phyloP scores from a whole-genome alignment of 441 rosid genomes.

The California macrophylla region DNA sequence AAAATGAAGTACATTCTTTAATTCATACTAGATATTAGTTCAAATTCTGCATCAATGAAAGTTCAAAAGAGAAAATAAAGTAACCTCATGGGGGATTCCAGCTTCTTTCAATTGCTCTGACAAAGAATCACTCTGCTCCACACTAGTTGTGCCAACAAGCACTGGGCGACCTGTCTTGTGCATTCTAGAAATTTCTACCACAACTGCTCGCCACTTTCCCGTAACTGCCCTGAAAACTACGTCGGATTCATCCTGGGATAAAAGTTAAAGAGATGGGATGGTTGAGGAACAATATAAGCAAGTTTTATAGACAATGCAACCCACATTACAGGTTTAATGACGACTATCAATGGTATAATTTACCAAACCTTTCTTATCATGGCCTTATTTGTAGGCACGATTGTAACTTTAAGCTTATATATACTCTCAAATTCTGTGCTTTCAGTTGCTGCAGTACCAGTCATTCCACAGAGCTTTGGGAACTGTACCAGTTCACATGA shows the following conservation, averaged over 20 bases:
- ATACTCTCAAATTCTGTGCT: constrained; percentile 94
- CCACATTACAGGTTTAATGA: constrained; percentile 6
- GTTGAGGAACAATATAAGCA: constrained; percentile 1
- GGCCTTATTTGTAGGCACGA: constrained; percentile 92
- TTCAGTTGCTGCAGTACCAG: constrained; percentile 97
- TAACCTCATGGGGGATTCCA: constrained; percentile 86
- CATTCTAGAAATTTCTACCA: constrained; percentile 92
- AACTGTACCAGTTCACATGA: constrained; percentile 35
- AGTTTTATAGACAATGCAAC: constrained; percentile 13
- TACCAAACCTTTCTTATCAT: constrained; percentile 84
- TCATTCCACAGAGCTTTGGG: constrained; percentile 97
- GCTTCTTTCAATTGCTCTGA: constrained; percentile 75
- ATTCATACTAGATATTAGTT: background rate
- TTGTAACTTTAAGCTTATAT: constrained; percentile 88
- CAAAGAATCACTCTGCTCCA: constrained; percentile 88
- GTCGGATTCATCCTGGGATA: constrained; percentile 85
- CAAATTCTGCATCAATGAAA: background rate
- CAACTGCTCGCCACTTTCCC: constrained; percentile 95
- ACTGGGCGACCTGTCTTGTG: constrained; percentile 84
- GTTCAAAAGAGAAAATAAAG: background rate
- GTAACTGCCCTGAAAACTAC: constrained; percentile 81
- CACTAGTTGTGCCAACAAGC: constrained; percentile 96
- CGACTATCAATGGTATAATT: constrained; percentile 9
- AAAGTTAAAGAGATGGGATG: constrained; percentile 20
- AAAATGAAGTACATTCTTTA: background rate